phyloP scores from a whole-genome alignment of 305 asterid genomes.

The Rubia peregrina region DNA sequence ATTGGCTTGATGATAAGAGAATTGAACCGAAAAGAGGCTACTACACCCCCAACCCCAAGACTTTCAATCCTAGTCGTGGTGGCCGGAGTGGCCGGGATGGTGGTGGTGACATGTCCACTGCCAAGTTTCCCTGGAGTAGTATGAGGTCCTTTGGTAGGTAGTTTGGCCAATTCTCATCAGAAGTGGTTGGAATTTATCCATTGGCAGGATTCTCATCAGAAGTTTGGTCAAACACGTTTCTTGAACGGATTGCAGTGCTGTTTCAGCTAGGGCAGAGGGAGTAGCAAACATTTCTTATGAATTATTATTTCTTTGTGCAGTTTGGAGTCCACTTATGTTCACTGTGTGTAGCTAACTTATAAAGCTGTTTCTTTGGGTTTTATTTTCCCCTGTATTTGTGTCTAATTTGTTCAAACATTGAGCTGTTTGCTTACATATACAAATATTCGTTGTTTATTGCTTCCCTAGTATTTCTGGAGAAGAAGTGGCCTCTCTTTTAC shows the following conservation, averaged over 20 bases:
- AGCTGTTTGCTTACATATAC: background rate
- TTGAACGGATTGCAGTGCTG: too few species aligned
- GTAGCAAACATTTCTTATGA: background rate
- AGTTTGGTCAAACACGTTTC: too few species aligned
- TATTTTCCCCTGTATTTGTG: background rate
- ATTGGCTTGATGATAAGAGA: conserved; percentile 72
- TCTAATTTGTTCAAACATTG: background rate
- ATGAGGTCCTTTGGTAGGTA: conserved; percentile 40
- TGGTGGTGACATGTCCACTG: conserved; percentile 20
- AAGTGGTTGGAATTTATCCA: background rate
- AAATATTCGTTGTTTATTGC: background rate
- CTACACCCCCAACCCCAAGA: conserved; percentile 27
- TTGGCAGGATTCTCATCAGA: background rate
- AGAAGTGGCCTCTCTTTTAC: too few species aligned
- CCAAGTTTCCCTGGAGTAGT: conserved; percentile 74
- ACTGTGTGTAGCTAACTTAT: background rate
- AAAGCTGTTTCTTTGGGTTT: background rate
- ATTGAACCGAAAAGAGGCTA: conserved; percentile 18
- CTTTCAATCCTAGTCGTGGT: conserved; percentile 22
- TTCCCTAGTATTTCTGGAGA: too few species aligned
- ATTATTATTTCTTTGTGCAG: background rate
- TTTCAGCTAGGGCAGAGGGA: too few species aligned
- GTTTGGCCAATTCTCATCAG: background rate
- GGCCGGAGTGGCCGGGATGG: conserved; percentile 10
- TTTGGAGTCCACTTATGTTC: background rate